These are phyloP conservation scores for Tilletia horrida DNA, from an alignment of 1,284 basidiomycete species.

Conservation along the genomic window DNA sequence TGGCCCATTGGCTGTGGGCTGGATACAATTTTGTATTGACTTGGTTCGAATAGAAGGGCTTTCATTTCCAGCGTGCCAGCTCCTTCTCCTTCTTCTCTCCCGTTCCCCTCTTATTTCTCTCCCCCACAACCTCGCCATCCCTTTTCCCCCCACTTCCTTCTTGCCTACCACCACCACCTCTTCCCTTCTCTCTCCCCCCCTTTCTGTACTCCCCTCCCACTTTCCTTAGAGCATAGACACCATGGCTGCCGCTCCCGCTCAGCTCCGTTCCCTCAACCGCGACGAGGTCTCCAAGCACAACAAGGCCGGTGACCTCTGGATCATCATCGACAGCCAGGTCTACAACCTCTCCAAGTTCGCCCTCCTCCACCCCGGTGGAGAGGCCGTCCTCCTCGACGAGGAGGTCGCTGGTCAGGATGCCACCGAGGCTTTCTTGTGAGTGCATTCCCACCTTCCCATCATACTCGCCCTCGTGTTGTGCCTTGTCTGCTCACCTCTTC, in stretches of 20 bases:
- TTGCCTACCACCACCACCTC: background rate
- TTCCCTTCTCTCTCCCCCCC: constrained; percentile 3
- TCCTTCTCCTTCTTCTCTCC: background rate
- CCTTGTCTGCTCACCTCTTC: too few species aligned
- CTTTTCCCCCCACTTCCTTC: constrained; percentile 2
- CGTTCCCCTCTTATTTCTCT: background rate
- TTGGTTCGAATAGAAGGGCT: background rate
- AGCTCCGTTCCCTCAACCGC: constrained; percentile 17
- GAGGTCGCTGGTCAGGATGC: constrained; percentile 53
- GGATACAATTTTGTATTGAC: background rate
- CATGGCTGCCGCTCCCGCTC: constrained; percentile 18
- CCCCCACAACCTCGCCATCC: constrained; percentile 11
- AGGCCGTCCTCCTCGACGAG: constrained; percentile 48
- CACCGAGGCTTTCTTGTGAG: constrained; percentile 51
- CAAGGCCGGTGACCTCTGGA: constrained; percentile 42
- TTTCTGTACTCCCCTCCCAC: background rate
- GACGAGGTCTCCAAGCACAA: constrained; percentile 33
- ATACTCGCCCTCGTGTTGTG: too few species aligned
- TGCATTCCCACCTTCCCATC: background rate
- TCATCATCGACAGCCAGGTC: constrained; percentile 50
- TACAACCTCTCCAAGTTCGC: constrained; percentile 54
- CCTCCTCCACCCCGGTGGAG: constrained; percentile 52
- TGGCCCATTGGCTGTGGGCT: background rate
- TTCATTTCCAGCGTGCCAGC: background rate
- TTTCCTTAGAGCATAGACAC: background rate